Evolutionary conservation across 1,139 yeast species (phyloP), one percentile per base, ranked within the genome.

Genomic region (Geotrichum candidum): DNA sequence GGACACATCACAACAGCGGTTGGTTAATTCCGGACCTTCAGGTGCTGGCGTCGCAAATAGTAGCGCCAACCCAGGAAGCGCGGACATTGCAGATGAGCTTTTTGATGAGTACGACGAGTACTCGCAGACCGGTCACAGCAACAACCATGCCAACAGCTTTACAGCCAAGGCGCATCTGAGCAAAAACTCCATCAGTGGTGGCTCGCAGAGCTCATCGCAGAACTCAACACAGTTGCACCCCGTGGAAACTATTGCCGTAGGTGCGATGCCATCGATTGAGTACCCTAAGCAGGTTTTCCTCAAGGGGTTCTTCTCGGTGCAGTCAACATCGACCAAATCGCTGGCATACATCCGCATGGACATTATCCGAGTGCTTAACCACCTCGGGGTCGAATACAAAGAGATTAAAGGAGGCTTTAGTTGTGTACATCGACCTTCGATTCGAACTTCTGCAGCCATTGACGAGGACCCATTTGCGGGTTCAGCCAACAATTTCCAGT

Each of bases 331-430:
- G 1, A 90, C 97, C 4, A 91, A 91, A 69, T 92, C 97, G 94
- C 80, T 94, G 62, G 94, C 96, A 10, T 90, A 89, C 65, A 92
- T 94, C 63, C 84, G 98, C 63, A 85, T 88, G 69, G 92, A 89
- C 71, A 86, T 94, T 57, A 88, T 94, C 45, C 83, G 85, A 41
- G 95, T 89, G 0, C 81, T 94, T 72, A 85, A 85, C 46, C 84
- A 84, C 66, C 78, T 90, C 70, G 92, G 91, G 27, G 95, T 94
- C 55, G 84, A 85, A 66, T 92, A 83, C 72, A 88, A 86, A 66
- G 99, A 94, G 74, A 96, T 94, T 29, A 88, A 88, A 70, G 98
- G 98, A 62, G 99, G 98, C 0, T 94, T 94, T 73, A 82, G 89
- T 46, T 94, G 99, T 77, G 81, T 85, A 13, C 94, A 88, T 72